Conservation (phyloP, 768 basidiomycete species). For the Crassisporium funariophilum region DNA sequence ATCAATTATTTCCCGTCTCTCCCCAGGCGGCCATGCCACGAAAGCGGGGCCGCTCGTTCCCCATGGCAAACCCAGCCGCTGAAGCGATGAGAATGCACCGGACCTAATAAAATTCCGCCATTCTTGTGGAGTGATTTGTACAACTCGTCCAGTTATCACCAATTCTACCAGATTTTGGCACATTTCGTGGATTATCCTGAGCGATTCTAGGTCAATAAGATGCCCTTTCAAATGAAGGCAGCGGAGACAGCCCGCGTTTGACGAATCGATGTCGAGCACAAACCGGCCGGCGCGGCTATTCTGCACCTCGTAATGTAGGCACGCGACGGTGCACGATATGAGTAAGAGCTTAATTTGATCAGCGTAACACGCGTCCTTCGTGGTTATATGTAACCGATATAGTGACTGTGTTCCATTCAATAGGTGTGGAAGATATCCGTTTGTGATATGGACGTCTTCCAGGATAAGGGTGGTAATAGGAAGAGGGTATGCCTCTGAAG, state of each 20-base stretch:
- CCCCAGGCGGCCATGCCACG: constrained; percentile 33
- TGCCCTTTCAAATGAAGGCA: constrained; percentile 45
- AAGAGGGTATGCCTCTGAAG: constrained; percentile 35
- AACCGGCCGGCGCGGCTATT: constrained; percentile 23
- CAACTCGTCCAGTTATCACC: constrained; percentile 39
- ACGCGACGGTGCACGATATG: constrained; percentile 40
- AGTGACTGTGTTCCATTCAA: constrained; percentile 38
- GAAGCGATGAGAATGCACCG: constrained; percentile 35
- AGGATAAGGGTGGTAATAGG: constrained; percentile 42
- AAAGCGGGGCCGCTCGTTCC: constrained; percentile 44
- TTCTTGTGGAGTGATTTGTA: constrained; percentile 37
- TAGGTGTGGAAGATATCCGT: constrained; percentile 44
- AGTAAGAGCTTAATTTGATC: constrained; percentile 45
- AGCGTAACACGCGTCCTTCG: constrained; percentile 35
- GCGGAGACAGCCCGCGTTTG: constrained; percentile 31
- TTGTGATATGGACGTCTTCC: constrained; percentile 43
- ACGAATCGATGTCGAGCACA: constrained; percentile 34
- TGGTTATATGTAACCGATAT: constrained; percentile 38
- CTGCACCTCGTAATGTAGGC: constrained; percentile 45
- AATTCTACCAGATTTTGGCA: constrained; percentile 44
- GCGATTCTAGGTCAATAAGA: constrained; percentile 36
- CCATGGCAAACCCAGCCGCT: constrained; percentile 37
- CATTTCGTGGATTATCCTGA: constrained; percentile 33
- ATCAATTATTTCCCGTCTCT: constrained; percentile 16
- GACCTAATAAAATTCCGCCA: constrained; percentile 45